A percentile compares a stretch with the other conserved stretches of the same genome.
Evolutionary conservation across 2,329 filamentous ascomycete genomes (phyloP).

Genomic region (Fusarium domesticum): DNA sequence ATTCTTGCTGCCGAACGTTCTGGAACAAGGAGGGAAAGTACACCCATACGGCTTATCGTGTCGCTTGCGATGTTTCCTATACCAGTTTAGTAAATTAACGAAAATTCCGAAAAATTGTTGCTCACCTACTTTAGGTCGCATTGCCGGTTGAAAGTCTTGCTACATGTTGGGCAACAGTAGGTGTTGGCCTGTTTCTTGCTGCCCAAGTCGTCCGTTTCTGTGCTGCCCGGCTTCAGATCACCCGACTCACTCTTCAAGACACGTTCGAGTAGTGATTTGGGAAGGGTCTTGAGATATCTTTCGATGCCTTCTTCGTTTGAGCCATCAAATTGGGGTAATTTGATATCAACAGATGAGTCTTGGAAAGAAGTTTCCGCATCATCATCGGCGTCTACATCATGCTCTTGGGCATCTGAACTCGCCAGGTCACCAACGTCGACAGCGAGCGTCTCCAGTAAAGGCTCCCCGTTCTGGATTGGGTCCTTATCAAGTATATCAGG

Average conservation of each 20-base stretch:
- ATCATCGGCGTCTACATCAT: neutral
- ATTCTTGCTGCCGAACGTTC: slow-evolving; percentile 84
- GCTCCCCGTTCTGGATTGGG: neutral
- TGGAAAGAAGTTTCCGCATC: neutral
- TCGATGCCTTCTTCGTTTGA: slow-evolving; percentile 13
- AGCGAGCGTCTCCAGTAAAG: neutral
- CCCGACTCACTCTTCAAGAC: slow-evolving; percentile 25
- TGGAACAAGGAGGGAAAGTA: slow-evolving; percentile 66
- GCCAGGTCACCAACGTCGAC: neutral
- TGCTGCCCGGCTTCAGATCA: slow-evolving; percentile 7
- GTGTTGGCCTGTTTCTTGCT: slow-evolving; percentile 14
- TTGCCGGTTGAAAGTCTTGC: slow-evolving; percentile 46
- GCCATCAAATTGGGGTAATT: neutral
- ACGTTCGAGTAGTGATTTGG: slow-evolving; percentile 33
- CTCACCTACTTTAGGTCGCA: slow-evolving; percentile 56
- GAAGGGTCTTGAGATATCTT: slow-evolving; percentile 28
- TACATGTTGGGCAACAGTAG: slow-evolving; percentile 40
- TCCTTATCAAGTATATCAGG: neutral
- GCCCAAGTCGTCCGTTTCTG: slow-evolving; percentile 8
- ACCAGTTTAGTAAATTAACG: slow-evolving; percentile 24
- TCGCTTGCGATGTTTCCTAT: slow-evolving; percentile 83
- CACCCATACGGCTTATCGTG: slow-evolving; percentile 81
- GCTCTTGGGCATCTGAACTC: neutral
- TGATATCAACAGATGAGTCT: neutral
- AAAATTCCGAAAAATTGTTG: neutral